phyloP scores from a whole-genome alignment of 768 basidiomycete genomes.

The Mycena rosella region DNA sequence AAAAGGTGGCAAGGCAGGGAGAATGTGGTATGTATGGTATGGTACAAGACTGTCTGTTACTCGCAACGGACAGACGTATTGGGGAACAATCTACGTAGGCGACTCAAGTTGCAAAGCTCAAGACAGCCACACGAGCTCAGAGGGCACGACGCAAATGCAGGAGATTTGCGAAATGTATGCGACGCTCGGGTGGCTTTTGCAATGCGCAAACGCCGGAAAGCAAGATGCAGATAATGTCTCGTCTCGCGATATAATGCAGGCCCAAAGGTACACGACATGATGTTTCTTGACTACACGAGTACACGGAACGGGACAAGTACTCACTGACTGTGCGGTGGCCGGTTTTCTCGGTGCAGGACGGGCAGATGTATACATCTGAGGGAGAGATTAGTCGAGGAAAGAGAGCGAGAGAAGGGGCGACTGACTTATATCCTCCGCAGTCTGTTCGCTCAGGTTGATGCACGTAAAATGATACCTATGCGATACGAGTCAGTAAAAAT shows the following conservation, averaged over 20 bases:
- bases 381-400: constrained; percentile 20
- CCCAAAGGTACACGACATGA: constrained; percentile 31
- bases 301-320: constrained; percentile 55
- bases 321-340: constrained; percentile 82
- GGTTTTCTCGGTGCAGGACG: constrained; percentile 69
- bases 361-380: constrained; percentile 53
- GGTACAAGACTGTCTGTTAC: constrained; percentile 6
- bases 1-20: constrained; percentile 7
- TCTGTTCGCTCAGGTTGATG: constrained; percentile 68
- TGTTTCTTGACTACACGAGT: constrained; percentile 34
- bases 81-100: not conserved
- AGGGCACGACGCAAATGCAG: constrained; percentile 26
- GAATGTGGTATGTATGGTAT: not conserved
- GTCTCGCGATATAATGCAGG: constrained; percentile 37
- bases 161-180: constrained; percentile 34
- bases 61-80: not conserved
- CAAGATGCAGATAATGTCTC: constrained; percentile 33
- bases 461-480: constrained; percentile 93
- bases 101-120: constrained; percentile 32
- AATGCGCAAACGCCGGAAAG: constrained; percentile 45
- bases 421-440: constrained; percentile 87
- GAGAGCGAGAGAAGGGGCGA: constrained; percentile 37
- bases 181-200: constrained; percentile 48
- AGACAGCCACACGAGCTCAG: constrained; percentile 27
- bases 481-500: constrained; percentile 15